These are phyloP conservation scores for Puccinia coronata DNA, from an alignment of 1,284 basidiomycete genomes.

Conservation along the genomic window DNA sequence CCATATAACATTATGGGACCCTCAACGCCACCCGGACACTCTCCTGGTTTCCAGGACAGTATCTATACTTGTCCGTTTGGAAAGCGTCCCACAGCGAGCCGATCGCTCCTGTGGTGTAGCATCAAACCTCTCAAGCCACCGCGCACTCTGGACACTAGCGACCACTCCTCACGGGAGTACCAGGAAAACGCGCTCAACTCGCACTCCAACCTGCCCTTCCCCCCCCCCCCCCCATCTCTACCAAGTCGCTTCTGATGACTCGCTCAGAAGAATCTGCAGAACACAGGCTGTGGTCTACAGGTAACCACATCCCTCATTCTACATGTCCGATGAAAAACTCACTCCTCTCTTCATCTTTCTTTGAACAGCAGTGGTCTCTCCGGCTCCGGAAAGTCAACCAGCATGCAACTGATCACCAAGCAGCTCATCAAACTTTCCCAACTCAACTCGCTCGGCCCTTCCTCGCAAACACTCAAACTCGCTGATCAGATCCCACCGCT, in stretches of 20 bases:
- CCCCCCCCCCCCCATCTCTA: slow-evolving; percentile 80
- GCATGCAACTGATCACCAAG: slow-evolving; percentile 71
- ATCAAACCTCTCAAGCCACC: slow-evolving; percentile 85
- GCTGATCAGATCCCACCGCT: slow-evolving; percentile 63
- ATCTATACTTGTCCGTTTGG: too few relatives aligned
- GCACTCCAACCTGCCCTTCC: background rate
- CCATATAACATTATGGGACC: too few relatives aligned
- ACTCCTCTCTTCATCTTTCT: background rate
- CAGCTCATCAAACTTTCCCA: slow-evolving; percentile 79
- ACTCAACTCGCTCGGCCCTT: slow-evolving; percentile 33
- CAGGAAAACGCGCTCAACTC: slow-evolving; percentile 58
- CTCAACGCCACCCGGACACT: too few relatives aligned
- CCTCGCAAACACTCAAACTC: slow-evolving; percentile 17
- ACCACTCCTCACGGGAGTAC: slow-evolving; percentile 66
- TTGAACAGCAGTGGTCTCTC: slow-evolving; percentile 71
- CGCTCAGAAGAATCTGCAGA: slow-evolving; percentile 75
- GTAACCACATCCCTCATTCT: slow-evolving; percentile 55
- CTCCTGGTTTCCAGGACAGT: too few relatives aligned
- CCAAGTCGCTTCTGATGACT: slow-evolving; percentile 76
- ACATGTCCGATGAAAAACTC: slow-evolving; percentile 19
- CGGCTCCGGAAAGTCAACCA: slow-evolving; percentile 80
- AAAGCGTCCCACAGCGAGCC: too few relatives aligned
- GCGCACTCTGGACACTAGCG: slow-evolving; percentile 72
- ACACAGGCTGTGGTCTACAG: slow-evolving; percentile 78
- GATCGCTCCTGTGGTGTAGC: too few relatives aligned